Percentiles rank a stretch among this genome's conserved stretches.
phyloP scores from a whole-genome alignment of 2,329 filamentous ascomycete species.

The Colletotrichum karsti region DNA sequence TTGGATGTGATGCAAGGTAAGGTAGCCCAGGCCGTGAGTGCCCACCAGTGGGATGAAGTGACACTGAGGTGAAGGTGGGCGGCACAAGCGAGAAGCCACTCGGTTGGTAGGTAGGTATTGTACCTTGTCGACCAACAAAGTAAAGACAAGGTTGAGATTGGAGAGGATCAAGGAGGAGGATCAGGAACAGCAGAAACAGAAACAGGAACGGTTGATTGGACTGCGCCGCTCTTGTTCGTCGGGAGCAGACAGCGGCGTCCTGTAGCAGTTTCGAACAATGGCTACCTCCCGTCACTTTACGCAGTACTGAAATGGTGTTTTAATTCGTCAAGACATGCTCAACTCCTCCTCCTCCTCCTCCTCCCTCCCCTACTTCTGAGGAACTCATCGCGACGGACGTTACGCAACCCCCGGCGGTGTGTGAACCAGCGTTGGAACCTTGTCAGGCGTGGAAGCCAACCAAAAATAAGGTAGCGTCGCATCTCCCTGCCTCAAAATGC shows the following conservation, averaged over 20 bases:
- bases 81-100: neutral
- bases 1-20: neutral
- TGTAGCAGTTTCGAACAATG: no score
- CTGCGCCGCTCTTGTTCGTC: no score
- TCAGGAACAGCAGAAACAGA: no score
- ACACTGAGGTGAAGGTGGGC: neutral
- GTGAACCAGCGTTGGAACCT: neutral
- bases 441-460: neutral
- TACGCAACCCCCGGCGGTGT: slow-evolving; percentile 11
- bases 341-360: no score
- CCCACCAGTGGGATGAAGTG: neutral
- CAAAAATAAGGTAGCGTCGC: neutral
- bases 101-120: neutral
- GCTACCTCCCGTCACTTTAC: no score
- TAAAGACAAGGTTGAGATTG: neutral
- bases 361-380: no score
- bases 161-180: no score
- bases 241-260: no score
- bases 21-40: neutral
- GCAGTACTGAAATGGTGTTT: no score
- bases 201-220: no score
- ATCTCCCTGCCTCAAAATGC: neutral
- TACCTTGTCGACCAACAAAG: neutral
- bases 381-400: no score
- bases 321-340: no score